Base-by-base conservation (phyloP, 139 green algal species). In the Spirogloea muscicola region DNA sequence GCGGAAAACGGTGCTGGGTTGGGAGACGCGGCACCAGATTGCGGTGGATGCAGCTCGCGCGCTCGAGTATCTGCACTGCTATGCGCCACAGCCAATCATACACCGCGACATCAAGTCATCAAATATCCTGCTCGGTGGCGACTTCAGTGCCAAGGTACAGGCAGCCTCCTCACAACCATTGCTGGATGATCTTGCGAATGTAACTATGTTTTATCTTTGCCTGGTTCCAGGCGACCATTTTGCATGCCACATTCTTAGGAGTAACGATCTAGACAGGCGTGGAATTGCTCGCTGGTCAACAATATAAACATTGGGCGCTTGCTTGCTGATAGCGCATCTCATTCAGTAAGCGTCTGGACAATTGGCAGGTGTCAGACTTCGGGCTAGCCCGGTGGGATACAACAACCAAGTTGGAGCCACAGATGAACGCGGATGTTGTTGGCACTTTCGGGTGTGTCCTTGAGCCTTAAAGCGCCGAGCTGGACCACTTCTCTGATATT, bases 81-180 rank as follows among this genome's bases (percentile, higher is more conserved):
- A 61, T 4, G 63, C 63, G 33, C 33, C 34, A 21, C 42, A 62
- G 39, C 63, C 63, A 3, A 9, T 72, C 7, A 72, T 72, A 33
- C 63, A 72, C 39, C 63, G 63, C 37, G 63, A 72, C 33, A 31
- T 72, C 49, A 72, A 68, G 42, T 62, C 37, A 25, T n/a, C 31
- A 25, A 72, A 72, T 13, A 63, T 72, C 33, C 63, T 72, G 3
- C 33, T 72, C 10, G 73, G 42, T 9, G 60, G 29, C 36, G 42
- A 70, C 9, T 68, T n/a, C n/a, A n/a, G n/a, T n/a, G n/a, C n/a
- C n/a, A n/a, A n/a, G n/a, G n/a, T n/a, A n/a, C n/a, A n/a, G n/a
- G n/a, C n/a, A n/a, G n/a, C n/a, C n/a, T n/a, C n/a, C n/a, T n/a
- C n/a, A n/a, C n/a, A n/a, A n/a, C n/a, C n/a, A n/a, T n/a, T n/a